Conservation (phyloP, 2,329 filamentous ascomycete species). For the Mollisiaceae sp. region DNA sequence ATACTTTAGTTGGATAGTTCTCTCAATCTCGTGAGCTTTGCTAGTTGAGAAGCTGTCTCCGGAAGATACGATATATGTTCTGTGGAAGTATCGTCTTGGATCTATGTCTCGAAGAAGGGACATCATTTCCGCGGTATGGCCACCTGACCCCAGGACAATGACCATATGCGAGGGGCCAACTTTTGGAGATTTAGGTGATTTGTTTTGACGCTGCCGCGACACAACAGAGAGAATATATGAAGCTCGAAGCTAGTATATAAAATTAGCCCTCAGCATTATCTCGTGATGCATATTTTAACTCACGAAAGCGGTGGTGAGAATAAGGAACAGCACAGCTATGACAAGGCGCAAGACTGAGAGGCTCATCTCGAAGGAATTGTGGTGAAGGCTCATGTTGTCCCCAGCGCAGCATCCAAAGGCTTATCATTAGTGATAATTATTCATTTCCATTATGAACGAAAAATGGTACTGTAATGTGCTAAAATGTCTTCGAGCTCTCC, state of each 20-base stretch:
- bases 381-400: background rate
- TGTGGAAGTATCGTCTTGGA: conserved; percentile 59
- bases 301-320: conserved; percentile 37
- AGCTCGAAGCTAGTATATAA: conserved; percentile 37
- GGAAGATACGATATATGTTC: conserved; percentile 77
- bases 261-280: conserved; percentile 3
- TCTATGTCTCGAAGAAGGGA: conserved; percentile 73
- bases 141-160: conserved; percentile 88
- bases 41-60: conserved; percentile 75
- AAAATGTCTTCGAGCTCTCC: background rate
- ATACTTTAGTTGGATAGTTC: conserved; percentile 39
- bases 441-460: background rate
- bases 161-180: conserved; percentile 64
- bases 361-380: conserved; percentile 2
- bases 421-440: background rate
- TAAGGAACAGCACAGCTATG: conserved; percentile 31
- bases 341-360: conserved; percentile 37
- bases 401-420: background rate
- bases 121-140: conserved; percentile 95
- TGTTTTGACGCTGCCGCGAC: conserved; percentile 14
- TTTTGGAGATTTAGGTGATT: conserved; percentile 29
- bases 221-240: conserved; percentile 38
- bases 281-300: conserved; percentile 15
- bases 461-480: background rate
- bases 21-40: conserved; percentile 69